A percentile compares a stretch with the other conserved stretches of the same genome.
Evolutionary conservation across 106 monocot species (phyloP).

Genomic region (Allium cepa): DNA sequence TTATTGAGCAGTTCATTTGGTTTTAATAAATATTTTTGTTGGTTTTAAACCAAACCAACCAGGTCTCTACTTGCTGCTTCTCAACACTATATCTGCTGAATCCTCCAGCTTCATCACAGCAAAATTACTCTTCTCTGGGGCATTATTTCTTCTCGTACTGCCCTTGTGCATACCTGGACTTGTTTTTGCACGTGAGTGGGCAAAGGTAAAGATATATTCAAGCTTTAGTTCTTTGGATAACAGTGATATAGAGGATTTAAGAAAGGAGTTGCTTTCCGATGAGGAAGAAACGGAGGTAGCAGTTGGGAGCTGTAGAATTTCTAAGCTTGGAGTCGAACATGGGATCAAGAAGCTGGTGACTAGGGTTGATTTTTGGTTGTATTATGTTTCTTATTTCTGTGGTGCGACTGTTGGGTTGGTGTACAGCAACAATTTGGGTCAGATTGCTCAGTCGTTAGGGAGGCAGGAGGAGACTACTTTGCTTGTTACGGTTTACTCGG

Average conservation of each 20-base stretch:
- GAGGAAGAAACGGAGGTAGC: neutral
- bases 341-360: constrained; percentile 26
- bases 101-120: constrained; percentile 20
- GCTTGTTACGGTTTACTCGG: constrained; percentile 66
- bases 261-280: constrained; percentile 21
- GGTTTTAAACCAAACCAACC: too few species aligned
- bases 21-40: too few species aligned
- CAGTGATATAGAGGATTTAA: constrained; percentile 9
- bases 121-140: constrained; percentile 36
- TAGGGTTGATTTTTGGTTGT: constrained; percentile 71
- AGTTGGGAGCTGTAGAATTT: constrained; percentile 22
- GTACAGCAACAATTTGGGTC: constrained; percentile 86
- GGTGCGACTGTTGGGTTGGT: constrained; percentile 77
- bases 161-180: constrained; percentile 59
- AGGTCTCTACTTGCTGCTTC: constrained; percentile 60
- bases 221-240: constrained; percentile 1
- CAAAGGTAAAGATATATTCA: constrained; percentile 21
- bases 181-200: constrained; percentile 29
- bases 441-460: constrained; percentile 73
- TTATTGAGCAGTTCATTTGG: too few species aligned
- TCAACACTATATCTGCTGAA: constrained; percentile 23
- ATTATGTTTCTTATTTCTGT: constrained; percentile 72
- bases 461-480: constrained; percentile 23
- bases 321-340: constrained; percentile 63
- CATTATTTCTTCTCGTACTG: constrained; percentile 43